phyloP scores from a whole-genome alignment of 2,329 filamentous ascomycete genomes.

The Helotiales sp. region DNA sequence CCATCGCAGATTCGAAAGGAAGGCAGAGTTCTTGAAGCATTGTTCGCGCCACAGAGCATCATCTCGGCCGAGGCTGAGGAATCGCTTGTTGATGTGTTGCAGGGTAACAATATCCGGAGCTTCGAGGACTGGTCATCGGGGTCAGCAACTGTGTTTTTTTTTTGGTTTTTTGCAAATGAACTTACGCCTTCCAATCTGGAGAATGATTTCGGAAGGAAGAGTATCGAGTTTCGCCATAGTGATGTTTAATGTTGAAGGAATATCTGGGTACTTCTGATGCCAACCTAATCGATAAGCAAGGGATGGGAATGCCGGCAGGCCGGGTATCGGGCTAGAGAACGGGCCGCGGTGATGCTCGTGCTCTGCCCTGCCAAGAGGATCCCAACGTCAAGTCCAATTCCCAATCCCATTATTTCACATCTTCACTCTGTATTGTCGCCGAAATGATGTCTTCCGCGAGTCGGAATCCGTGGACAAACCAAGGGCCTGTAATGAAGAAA shows the following conservation, averaged over 20 bases:
- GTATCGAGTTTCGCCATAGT: conserved; percentile 32
- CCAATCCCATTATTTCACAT: too few species aligned
- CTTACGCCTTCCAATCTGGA: conserved; percentile 39
- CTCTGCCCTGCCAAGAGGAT: conserved; percentile 1
- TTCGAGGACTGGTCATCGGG: conserved; percentile 60
- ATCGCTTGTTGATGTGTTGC: conserved; percentile 70
- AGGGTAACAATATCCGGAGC: conserved; percentile 67
- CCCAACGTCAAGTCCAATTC: neutral
- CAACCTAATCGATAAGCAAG: conserved; percentile 14
- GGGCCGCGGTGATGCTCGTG: conserved; percentile 15
- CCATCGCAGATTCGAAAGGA: conserved; percentile 65
- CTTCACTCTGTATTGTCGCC: too few species aligned
- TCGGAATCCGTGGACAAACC: too few species aligned
- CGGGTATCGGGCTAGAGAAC: neutral
- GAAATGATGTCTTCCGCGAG: too few species aligned
- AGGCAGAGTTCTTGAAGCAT: conserved; percentile 73
- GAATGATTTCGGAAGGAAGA: conserved; percentile 41
- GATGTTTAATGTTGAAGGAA: neutral
- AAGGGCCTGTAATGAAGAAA: too few species aligned
- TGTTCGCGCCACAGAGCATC: conserved; percentile 75
- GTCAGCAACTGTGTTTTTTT: neutral
- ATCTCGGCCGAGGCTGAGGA: conserved; percentile 73
- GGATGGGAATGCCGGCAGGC: neutral
- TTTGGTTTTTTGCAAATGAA: neutral
- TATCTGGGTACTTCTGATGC: neutral